These are phyloP conservation scores for Fomitopsis pinicola DNA, from an alignment of 1,284 basidiomycete genomes.

Conservation along the genomic window DNA sequence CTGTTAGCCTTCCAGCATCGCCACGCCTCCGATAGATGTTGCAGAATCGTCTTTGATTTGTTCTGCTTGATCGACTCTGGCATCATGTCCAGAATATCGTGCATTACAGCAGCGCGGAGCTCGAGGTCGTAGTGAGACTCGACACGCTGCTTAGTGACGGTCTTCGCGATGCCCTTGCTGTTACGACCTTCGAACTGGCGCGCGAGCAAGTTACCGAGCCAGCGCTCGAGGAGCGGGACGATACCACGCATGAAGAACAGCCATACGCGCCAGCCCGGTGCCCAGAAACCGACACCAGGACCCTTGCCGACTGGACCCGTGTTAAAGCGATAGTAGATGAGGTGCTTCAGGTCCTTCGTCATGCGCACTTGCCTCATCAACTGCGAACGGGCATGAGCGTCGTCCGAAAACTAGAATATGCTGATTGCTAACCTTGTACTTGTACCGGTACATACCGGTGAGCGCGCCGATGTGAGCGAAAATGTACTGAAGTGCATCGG, in stretches of 20 bases:
- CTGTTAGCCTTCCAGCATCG: slow-evolving; percentile 99
- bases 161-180: slow-evolving; percentile 93
- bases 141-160: slow-evolving; percentile 98
- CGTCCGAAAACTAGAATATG: neutral
- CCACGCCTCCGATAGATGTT: slow-evolving; percentile 98
- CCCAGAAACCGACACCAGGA: slow-evolving; percentile 99
- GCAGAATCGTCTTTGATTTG: slow-evolving; percentile 98
- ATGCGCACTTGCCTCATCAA: slow-evolving; percentile 99
- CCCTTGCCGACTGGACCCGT: slow-evolving; percentile 99
- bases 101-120: slow-evolving; percentile 97
- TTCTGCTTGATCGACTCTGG: slow-evolving; percentile 99
- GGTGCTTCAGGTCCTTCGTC: slow-evolving; percentile 98
- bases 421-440: slow-evolving; percentile 77
- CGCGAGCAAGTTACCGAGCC: slow-evolving; percentile 95
- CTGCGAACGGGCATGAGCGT: slow-evolving; percentile 30
- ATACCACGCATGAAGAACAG: slow-evolving; percentile 99
- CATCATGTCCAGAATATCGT: slow-evolving; percentile 99
- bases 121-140: slow-evolving; percentile 99
- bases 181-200: slow-evolving; percentile 98
- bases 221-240: slow-evolving; percentile 88
- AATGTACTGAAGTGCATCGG: slow-evolving; percentile 97
- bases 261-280: slow-evolving; percentile 99
- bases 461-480: slow-evolving; percentile 97
- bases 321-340: slow-evolving; percentile 99
- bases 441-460: slow-evolving; percentile 99